Percentiles rank a stretch among this genome's conserved stretches.
Evolutionary conservation across 306 rosid species (phyloP).

Genomic region (Neltuma alba): DNA sequence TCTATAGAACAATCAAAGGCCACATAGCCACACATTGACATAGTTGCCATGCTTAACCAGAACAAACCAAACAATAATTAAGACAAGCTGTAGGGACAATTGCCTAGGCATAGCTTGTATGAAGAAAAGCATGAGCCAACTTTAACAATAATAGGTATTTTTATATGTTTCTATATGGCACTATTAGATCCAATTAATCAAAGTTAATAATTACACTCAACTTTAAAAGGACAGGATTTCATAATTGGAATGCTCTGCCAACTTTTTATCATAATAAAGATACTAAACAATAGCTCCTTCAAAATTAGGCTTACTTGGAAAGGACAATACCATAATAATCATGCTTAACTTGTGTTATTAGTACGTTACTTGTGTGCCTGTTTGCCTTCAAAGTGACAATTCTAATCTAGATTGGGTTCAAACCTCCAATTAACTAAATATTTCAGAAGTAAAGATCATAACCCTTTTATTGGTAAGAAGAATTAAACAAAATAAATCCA

Average conservation of each 20-base stretch:
- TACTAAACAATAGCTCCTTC: neutral
- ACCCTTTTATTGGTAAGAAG: no score
- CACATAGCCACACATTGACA: no score
- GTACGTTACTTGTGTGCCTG: neutral
- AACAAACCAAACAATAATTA: no score
- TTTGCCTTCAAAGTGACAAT: neutral
- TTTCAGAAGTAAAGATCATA: neutral
- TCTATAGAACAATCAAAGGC: no score
- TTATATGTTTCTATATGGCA: neutral
- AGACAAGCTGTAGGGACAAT: no score
- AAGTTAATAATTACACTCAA: neutral
- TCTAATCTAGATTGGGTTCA: neutral
- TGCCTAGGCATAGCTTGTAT: no score
- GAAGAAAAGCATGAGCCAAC: no score
- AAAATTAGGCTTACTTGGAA: slow-evolving; percentile 3
- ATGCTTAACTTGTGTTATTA: neutral
- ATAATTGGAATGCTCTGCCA: neutral
- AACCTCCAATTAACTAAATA: neutral
- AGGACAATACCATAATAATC: neutral
- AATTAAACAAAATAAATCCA: no score
- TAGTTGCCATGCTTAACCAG: no score
- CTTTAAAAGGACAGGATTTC: neutral
- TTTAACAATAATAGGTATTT: neutral
- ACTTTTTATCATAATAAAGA: neutral
- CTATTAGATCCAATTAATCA: neutral